These are phyloP conservation scores for Besnoitia besnoiti DNA, from an alignment of 169 alveolate genomes.

Conservation along the genomic window DNA sequence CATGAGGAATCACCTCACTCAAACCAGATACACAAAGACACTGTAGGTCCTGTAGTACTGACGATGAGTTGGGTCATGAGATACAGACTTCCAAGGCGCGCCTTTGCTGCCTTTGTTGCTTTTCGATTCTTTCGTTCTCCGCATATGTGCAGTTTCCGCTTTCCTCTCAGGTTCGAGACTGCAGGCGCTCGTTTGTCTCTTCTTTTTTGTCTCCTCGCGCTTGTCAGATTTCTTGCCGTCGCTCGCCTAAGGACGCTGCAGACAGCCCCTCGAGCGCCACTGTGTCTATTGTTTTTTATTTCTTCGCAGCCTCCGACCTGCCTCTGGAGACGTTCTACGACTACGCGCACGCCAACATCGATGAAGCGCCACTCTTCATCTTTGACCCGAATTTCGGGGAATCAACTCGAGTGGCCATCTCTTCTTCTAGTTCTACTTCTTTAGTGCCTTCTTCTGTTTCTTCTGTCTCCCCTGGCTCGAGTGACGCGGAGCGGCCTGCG, in stretches of 20 bases:
- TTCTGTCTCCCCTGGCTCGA: not conserved
- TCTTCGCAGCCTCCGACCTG: not conserved
- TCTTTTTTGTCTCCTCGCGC: not conserved
- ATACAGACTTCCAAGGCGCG: too few relatives aligned
- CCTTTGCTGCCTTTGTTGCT: not conserved
- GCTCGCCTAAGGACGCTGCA: too few relatives aligned
- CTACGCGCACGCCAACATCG: not conserved
- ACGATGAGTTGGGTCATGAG: too few relatives aligned
- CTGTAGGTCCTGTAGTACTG: too few relatives aligned
- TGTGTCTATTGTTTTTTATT: not conserved
- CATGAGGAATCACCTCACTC: too few relatives aligned
- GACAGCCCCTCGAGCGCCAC: too few relatives aligned
- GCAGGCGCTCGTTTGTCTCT: not conserved
- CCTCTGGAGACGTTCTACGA: not conserved
- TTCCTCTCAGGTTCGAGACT: not conserved
- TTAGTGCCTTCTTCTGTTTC: not conserved
- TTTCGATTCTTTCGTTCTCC: not conserved
- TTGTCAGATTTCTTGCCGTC: too few relatives aligned
- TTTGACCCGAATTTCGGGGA: conserved; percentile 19
- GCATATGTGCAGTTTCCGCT: not conserved
- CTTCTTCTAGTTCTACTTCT: not conserved
- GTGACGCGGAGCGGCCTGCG: not conserved
- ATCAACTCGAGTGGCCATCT: not conserved
- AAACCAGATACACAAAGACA: too few relatives aligned
- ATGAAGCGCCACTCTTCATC: conserved; percentile 42